Evolutionary conservation across 345 rosid genomes (phyloP), one percentile per base, ranked within the genome.

Genomic region (Erucastrum elatum): DNA sequence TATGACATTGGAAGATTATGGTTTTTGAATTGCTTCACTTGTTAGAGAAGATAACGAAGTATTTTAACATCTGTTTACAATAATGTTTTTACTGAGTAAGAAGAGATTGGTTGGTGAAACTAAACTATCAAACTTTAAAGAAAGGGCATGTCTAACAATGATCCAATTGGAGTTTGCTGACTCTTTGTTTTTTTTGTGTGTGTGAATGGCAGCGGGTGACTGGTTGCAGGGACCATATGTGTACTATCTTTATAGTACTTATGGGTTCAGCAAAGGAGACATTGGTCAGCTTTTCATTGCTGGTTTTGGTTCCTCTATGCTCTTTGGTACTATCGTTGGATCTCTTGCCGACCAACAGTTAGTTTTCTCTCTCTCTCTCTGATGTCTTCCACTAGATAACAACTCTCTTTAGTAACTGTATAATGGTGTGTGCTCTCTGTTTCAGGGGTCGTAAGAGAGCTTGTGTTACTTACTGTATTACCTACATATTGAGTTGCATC

Each of bases 221-320:
- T 95, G 99, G 99, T 82, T 91, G 86, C 99, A 95, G 86, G 99
- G 99, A 76, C 99, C 99, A 55, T 95, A 95, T 81, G 99, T 95
- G 13, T 95, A 95, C 88, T 95, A 82, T 84, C 93, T 95, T 8
- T 95, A 93, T 80, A 87, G 88, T 78, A 84, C 84, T 25, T 95
- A 95, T 81, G 98, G 98, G 12, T 95, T 77, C 72, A 86, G 92
- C 7, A 93, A 91, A 86, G 94, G 97, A 11, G 98, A 95, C 16
- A 95, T 93, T 9, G 98, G 99, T 1, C 99, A 90, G 87, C 96
- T 95, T 64, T 95, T 95, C 81, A 95, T 95, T 75, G 99, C 99
- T 86, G 98, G 99, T 62, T 95, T 95, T 84, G 99, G 99, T 61
- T 95, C 99, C 68, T 93, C 99, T 51, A 95, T 95, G 99, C 84